These are phyloP conservation scores for Carex parvula DNA, from an alignment of 176 grass and related monocot species.

Conservation along the genomic window DNA sequence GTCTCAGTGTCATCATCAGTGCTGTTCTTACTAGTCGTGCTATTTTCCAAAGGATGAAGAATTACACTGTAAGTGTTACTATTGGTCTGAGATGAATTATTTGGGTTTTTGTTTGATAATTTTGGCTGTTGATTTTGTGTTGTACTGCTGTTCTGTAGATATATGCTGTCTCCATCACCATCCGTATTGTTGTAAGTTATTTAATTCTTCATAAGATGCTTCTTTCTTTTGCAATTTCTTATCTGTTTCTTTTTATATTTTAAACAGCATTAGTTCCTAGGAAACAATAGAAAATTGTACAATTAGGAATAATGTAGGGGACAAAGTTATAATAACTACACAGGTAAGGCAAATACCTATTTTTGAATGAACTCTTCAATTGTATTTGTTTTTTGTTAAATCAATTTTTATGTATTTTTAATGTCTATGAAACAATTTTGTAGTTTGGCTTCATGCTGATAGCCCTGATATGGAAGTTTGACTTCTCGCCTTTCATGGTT, in stretches of 20 bases:
- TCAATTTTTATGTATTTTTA: background rate
- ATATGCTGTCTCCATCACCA: constrained; percentile 93
- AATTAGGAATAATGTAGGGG: background rate
- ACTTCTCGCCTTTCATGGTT: constrained; percentile 98
- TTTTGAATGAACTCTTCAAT: background rate
- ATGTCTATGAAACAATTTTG: constrained; percentile 3
- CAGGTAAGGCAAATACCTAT: background rate
- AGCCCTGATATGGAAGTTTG: constrained; percentile 90
- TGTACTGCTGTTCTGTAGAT: constrained; percentile 45
- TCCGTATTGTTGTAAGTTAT: constrained; percentile 95
- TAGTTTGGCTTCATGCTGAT: constrained; percentile 97
- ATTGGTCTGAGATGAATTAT: background rate
- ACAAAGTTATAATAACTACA: background rate
- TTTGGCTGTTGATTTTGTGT: constrained; percentile 16
- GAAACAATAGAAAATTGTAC: background rate
- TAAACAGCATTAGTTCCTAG: background rate
- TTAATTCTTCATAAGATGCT: background rate
- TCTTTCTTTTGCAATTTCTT: constrained; percentile 8
- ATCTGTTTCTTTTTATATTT: background rate
- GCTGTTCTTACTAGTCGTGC: constrained; percentile 90
- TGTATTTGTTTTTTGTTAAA: background rate
- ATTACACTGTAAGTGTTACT: constrained; percentile 64
- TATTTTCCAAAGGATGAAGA: constrained; percentile 99
- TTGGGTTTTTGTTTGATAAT: background rate
- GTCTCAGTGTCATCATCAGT: constrained; percentile 95